Evolutionary conservation across 2,329 filamentous ascomycete genomes (phyloP), one percentile per base, ranked within the genome.

Genomic region (Dactylonectria estremocensis): DNA sequence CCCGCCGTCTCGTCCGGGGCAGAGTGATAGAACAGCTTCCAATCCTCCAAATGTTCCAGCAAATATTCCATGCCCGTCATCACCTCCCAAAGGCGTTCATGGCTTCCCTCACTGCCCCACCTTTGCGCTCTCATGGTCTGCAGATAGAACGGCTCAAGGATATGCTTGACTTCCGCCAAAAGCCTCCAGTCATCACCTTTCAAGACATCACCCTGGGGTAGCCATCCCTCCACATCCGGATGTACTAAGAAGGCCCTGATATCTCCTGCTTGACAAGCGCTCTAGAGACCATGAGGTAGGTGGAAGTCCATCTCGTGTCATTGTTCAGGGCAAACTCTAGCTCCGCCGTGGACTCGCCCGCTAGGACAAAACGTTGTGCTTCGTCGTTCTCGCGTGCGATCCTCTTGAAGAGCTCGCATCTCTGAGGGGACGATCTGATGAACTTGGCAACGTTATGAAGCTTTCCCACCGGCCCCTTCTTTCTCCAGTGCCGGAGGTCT

Each of bases 231-330:
- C 13, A 59, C 45, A 0, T 59, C 56, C 13, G 45, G 45, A 40
- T 59, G 18, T 1, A 59, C 56, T 16, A 59, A 43, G 46, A 52
- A 60, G 28, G 57, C 57, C 46, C 20, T 60, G 18, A 60, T 52
- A n/a, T 60, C 57, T 43, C 46, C 57, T 18, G 20, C 57, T 60
- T 60, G 31, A 60, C 20, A 24, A 52, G 57, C 18, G 46, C 57
- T 60, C 13, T 20, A 52, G 45, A 52, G 57, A 52, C 43, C n/a
- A 60, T 60, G 10, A 60, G 46, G 6, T 60, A 60, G 22, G 60
- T 55, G 18, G 43, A 49, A 9, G 50, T 63, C 31, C 2, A 61
- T 61, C 46, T 61, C 16, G 7, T 45, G 40, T 45, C 4, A n/a
- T 45, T 45, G 1, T 45, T 45, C 3, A 45, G 13, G n/a, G n/a